phyloP scores from a whole-genome alignment of 257 asterid genomes.

The Solanum pinnatisectum region DNA sequence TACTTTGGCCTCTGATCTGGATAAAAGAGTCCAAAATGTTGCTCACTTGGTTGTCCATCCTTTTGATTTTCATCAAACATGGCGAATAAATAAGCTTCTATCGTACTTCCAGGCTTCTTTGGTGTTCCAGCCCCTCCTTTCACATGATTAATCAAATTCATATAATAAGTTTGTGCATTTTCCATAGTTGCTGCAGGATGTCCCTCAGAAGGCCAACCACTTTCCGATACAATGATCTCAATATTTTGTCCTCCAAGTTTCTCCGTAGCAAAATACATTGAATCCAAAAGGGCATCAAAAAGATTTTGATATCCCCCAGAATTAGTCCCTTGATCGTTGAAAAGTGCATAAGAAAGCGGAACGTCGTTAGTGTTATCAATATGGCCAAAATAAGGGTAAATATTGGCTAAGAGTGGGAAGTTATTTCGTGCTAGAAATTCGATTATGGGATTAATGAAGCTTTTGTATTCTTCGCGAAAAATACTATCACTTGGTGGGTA shows the following conservation, averaged over 20 bases:
- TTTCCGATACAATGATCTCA: too few species aligned
- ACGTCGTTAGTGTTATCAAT: not conserved
- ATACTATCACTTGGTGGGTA: constrained; percentile 22
- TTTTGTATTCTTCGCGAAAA: not conserved
- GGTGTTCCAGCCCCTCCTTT: too few species aligned
- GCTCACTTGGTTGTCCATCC: constrained; percentile 9
- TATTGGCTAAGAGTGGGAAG: constrained; percentile 19
- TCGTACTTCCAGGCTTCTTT: constrained; percentile 16
- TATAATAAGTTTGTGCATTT: too few species aligned
- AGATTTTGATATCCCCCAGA: too few species aligned
- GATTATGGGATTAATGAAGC: constrained; percentile 10
- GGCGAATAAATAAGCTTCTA: constrained; percentile 46
- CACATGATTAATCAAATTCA: too few species aligned
- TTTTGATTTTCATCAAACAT: constrained; percentile 51
- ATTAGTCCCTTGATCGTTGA: constrained; percentile 1
- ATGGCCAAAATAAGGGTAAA: constrained; percentile 20
- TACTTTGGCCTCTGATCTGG: constrained; percentile 23
- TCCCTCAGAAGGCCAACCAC: too few species aligned
- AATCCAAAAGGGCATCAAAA: too few species aligned
- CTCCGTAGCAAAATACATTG: too few species aligned
- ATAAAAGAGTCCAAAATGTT: constrained; percentile 32
- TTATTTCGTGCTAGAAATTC: constrained; percentile 1
- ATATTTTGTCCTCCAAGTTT: too few species aligned
- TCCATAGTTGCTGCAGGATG: too few species aligned
- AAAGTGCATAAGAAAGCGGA: constrained; percentile 9